Conservation (phyloP, 768 basidiomycete genomes). For the Termitomyces sp. region DNA sequence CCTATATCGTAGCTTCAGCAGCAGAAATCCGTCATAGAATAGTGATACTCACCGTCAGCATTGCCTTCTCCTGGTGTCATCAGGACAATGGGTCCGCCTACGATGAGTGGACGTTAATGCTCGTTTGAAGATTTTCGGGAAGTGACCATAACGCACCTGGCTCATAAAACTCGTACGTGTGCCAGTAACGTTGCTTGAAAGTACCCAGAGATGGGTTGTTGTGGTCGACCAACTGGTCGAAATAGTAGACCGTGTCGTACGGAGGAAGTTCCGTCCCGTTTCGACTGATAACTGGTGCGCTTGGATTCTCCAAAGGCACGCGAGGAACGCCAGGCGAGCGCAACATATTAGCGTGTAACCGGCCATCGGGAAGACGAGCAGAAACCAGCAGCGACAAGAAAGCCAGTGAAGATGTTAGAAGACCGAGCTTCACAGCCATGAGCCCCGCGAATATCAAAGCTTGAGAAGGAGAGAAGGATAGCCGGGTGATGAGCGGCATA, state of each 20-base stretch:
- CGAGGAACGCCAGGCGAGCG: constrained; percentile 34
- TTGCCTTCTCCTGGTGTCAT: constrained; percentile 65
- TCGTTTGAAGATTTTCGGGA: not conserved
- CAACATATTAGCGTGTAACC: constrained; percentile 38
- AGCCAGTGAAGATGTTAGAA: constrained; percentile 17
- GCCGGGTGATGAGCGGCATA: not conserved
- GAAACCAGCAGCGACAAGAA: constrained; percentile 16
- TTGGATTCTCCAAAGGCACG: constrained; percentile 22
- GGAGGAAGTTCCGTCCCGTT: constrained; percentile 43
- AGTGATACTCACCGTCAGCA: constrained; percentile 36
- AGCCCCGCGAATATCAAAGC: not conserved
- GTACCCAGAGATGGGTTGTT: constrained; percentile 58
- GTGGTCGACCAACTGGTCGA: constrained; percentile 57
- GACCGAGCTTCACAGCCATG: constrained; percentile 16
- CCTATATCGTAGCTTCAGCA: constrained; percentile 21
- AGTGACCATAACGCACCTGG: constrained; percentile 27
- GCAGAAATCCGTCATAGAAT: not conserved
- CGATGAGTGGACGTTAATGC: not conserved
- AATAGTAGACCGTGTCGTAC: constrained; percentile 45
- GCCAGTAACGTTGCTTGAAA: constrained; percentile 77
- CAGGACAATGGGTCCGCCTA: constrained; percentile 58
- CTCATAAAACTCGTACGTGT: constrained; percentile 64
- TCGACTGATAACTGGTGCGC: constrained; percentile 33
- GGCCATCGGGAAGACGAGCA: constrained; percentile 34
- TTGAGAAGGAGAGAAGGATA: not conserved